Base-by-base conservation (phyloP, 148 eudicot genomes). In the Camellia lanceoleosa region DNA sequence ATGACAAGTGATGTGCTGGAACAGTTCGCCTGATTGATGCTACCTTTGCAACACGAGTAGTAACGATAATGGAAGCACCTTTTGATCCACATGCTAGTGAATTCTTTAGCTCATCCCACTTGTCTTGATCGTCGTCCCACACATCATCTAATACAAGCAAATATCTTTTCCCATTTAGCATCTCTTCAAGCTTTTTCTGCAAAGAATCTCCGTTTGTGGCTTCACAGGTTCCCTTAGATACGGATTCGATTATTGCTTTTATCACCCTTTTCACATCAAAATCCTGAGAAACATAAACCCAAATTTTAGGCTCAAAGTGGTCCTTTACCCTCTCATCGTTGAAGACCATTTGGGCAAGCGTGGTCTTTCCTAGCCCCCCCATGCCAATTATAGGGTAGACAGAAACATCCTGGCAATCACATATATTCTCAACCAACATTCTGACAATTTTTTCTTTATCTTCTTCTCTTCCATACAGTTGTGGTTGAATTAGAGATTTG, bases 81-180 rank as follows among this genome's bases (percentile, higher is more conserved):
- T 18, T 18, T 20, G 67, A 63, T 20, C 67, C 67, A 63, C 14
- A 6, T 63, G 67, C 30, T 63, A 63, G 67, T 19, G 3, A 23
- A 63, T 19, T 19, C 30, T 20, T 63, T 9, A 63, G 4, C 23
- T 0, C 4, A 2, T 42, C 18, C 78, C 78, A 75, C 44, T 75
- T 60, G 44, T 59, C 68, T 42, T 42, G 67, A 60, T 43, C 18
- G 16, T n/a, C 54, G 18, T 42, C 6, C 78, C 78, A 73, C 38
- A 56, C 14, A 55, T 73, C 76, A 73, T 73, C 76, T 2, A 73
- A 55, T 7, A 73, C 63, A 43, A 75, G 16, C 41, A 75, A 9
- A 11, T 42, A 75, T 19, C 54, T 18, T 43, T 60, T 60, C 3
- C 61, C 68, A 60, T 43, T 43, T 12, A 59, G 3, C 4, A 58